Conservation (phyloP, 768 basidiomycete species). For the Suillus hirtellus region DNA sequence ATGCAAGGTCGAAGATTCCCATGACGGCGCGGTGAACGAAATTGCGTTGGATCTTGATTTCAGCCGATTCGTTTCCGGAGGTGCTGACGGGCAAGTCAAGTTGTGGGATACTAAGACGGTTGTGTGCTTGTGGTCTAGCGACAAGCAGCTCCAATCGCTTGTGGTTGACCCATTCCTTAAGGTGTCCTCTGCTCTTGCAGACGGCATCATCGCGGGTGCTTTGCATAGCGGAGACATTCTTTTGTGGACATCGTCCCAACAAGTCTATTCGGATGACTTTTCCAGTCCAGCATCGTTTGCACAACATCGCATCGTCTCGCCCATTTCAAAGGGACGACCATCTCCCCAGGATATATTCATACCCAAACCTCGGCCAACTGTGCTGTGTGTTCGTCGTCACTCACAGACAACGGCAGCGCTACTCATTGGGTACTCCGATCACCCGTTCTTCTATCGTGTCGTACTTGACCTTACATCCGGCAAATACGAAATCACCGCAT, state of each 20-base stretch:
- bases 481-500: slow-evolving; percentile 35
- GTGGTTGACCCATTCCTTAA: slow-evolving; percentile 52
- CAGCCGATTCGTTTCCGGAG: slow-evolving; percentile 49
- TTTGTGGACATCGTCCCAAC: slow-evolving; percentile 40
- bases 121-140: slow-evolving; percentile 65
- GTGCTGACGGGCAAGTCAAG: slow-evolving; percentile 67
- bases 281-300: slow-evolving; percentile 20
- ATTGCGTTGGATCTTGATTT: slow-evolving; percentile 49
- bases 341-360: slow-evolving; percentile 13
- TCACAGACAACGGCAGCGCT: slow-evolving; percentile 30
- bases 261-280: slow-evolving; percentile 10
- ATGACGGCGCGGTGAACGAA: slow-evolving; percentile 59
- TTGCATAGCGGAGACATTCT: slow-evolving; percentile 57
- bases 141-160: slow-evolving; percentile 33
- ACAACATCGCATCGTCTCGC: slow-evolving; percentile 40
- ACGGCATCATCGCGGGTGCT: slow-evolving; percentile 50
- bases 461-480: slow-evolving; percentile 33
- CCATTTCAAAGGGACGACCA: slow-evolving; percentile 21
- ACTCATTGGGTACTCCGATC: slow-evolving; percentile 52
- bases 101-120: slow-evolving; percentile 65
- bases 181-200: slow-evolving; percentile 45
- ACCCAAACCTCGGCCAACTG: slow-evolving; percentile 2
- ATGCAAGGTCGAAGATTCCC: slow-evolving; percentile 58
- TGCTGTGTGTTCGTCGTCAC: slow-evolving; percentile 17
- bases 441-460: slow-evolving; percentile 54